These are phyloP conservation scores for Flagelloscypha sp. DNA, from an alignment of 768 basidiomycete genomes.

Conservation along the genomic window DNA sequence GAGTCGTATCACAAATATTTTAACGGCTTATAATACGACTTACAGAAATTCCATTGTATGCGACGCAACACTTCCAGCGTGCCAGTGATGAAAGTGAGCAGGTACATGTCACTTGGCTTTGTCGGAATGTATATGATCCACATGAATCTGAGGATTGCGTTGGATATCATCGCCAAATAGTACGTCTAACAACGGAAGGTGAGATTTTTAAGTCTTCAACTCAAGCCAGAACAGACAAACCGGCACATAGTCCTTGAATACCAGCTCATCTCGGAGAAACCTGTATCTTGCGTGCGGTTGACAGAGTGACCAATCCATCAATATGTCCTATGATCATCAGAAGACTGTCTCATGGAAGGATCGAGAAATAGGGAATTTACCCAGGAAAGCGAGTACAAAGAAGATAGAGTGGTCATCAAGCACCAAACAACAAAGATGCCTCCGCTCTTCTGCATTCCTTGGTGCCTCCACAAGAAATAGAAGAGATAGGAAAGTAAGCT, in stretches of 20 bases:
- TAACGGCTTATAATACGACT: slow-evolving; percentile 17
- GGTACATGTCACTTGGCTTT: slow-evolving; percentile 34
- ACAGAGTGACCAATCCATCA: slow-evolving; percentile 90
- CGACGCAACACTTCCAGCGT: slow-evolving; percentile 72
- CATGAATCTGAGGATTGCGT: slow-evolving; percentile 68
- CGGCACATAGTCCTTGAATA: slow-evolving; percentile 56
- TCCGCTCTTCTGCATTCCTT: slow-evolving; percentile 26
- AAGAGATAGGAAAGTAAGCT: slow-evolving; percentile 58
- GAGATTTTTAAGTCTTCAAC: neutral
- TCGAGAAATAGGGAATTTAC: slow-evolving; percentile 31
- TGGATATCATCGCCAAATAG: slow-evolving; percentile 72
- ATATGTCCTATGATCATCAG: slow-evolving; percentile 48
- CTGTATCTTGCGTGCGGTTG: slow-evolving; percentile 45
- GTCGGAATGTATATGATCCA: slow-evolving; percentile 76
- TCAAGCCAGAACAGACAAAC: slow-evolving; percentile 22
- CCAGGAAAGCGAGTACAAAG: slow-evolving; percentile 73
- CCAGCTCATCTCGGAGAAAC: slow-evolving; percentile 65
- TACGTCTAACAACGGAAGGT: slow-evolving; percentile 41
- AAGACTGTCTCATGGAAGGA: neutral
- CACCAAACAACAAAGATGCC: slow-evolving; percentile 63
- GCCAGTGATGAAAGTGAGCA: slow-evolving; percentile 61
- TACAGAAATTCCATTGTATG: slow-evolving; percentile 90
- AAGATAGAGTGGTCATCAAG: slow-evolving; percentile 51
- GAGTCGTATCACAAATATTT: neutral
- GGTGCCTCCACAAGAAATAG: slow-evolving; percentile 74